Conservation (phyloP, 2,329 filamentous ascomycete genomes). For the Penicillium italicum region DNA sequence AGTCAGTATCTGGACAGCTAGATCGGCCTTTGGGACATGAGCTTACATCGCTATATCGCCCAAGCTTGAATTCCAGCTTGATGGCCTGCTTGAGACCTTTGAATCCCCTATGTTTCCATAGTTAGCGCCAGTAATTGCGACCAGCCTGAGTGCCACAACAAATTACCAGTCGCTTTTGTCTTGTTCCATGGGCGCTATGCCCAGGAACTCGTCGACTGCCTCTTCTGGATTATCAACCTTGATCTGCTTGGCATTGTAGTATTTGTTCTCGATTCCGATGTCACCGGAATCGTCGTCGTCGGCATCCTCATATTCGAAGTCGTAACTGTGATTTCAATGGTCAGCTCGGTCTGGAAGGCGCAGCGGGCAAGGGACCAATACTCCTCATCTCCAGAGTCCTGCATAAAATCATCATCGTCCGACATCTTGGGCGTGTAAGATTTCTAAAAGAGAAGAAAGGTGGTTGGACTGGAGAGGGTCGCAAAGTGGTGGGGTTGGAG, state of each 20-base stretch:
- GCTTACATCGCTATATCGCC: conserved; percentile 73
- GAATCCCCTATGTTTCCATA: conserved; percentile 62
- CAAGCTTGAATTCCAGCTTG: conserved; percentile 92
- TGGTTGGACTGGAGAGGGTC: background rate
- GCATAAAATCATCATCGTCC: conserved; percentile 88
- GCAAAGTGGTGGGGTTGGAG: conserved; percentile 12
- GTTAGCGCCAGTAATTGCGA: conserved; percentile 20
- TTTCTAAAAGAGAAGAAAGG: background rate
- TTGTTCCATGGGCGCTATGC: conserved; percentile 74
- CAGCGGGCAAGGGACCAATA: conserved; percentile 43
- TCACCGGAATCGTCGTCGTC: conserved; percentile 84
- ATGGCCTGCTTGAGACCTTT: conserved; percentile 97
- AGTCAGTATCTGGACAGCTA: conserved; percentile 1
- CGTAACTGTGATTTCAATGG: conserved; percentile 57
- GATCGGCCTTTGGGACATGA: background rate
- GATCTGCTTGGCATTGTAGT: conserved; percentile 98
- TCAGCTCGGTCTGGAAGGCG: conserved; percentile 20
- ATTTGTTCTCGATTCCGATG: conserved; percentile 97
- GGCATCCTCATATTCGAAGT: conserved; percentile 96
- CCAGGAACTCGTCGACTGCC: conserved; percentile 89
- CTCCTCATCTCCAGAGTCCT: conserved; percentile 84
- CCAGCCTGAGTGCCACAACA: background rate
- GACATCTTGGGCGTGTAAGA: conserved; percentile 55
- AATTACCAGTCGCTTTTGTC: conserved; percentile 89
- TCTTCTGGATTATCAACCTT: conserved; percentile 82